phyloP scores from a whole-genome alignment of 148 eudicot species.

The Drosera capensis region DNA sequence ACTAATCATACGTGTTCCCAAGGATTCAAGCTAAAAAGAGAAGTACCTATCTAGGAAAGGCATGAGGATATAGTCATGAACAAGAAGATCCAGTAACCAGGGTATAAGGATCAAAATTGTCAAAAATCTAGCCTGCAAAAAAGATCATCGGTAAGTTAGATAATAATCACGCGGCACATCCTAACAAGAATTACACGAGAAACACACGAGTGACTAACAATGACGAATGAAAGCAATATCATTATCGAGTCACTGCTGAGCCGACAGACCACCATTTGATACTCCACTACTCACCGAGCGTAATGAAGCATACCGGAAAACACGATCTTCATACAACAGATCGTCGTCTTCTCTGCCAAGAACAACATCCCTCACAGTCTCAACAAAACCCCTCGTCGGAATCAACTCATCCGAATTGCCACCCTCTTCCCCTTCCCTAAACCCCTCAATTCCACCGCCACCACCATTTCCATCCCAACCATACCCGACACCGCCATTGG shows the following conservation, averaged over 20 bases:
- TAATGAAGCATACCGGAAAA: conserved; percentile 69
- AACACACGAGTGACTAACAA: too few species aligned
- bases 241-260: too few species aligned
- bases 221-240: too few species aligned
- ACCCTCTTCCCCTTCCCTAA: conserved; percentile 19
- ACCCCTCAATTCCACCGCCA: conserved; percentile 12
- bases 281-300: conserved; percentile 47
- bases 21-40: too few species aligned
- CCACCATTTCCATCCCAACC: too few species aligned
- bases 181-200: too few species aligned
- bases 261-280: too few species aligned
- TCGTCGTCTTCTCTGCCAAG: conserved; percentile 63
- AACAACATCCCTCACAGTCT: conserved; percentile 47
- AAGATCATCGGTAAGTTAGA: conserved; percentile 8
- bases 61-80: conserved; percentile 87
- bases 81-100: conserved; percentile 76
- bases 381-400: conserved; percentile 62
- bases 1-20: too few species aligned
- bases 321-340: conserved; percentile 79
- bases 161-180: background rate
- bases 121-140: conserved; percentile 89
- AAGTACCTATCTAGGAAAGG: conserved; percentile 96
- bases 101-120: conserved; percentile 66
- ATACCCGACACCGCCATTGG: conserved; percentile 16
- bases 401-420: conserved; percentile 39